Conservation (phyloP, 495 filamentous ascomycete genomes). For the Tetracladium marchalianum region DNA sequence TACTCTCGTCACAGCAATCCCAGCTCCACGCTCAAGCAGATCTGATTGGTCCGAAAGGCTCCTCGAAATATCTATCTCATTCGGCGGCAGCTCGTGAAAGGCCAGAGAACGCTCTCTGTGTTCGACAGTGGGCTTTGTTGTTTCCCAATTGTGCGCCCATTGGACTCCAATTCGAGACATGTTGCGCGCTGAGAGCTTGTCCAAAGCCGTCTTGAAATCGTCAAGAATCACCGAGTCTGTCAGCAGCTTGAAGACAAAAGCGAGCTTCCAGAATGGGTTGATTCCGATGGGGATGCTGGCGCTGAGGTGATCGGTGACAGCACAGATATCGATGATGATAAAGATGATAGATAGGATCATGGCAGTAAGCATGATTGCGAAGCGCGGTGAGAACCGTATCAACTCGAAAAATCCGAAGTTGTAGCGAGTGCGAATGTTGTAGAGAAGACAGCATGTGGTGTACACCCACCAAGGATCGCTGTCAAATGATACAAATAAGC, state of each 20-base stretch:
- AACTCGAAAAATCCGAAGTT: slow-evolving; percentile 38
- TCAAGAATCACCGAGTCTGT: slow-evolving; percentile 50
- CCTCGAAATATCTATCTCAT: too few species aligned
- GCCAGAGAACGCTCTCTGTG: too few species aligned
- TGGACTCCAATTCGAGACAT: not conserved
- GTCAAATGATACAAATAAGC: not conserved
- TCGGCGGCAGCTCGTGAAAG: too few species aligned
- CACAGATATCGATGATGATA: slow-evolving; percentile 39
- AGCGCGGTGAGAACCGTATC: slow-evolving; percentile 40
- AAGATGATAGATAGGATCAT: slow-evolving; percentile 47
- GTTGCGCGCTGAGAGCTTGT: slow-evolving; percentile 19
- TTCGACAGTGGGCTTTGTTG: too few species aligned
- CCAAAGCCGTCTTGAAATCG: slow-evolving; percentile 52
- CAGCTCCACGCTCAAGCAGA: too few species aligned
- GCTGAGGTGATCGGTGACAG: slow-evolving; percentile 18
- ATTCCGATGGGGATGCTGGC: slow-evolving; percentile 24
- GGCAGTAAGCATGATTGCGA: slow-evolving; percentile 43
- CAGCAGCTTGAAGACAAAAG: slow-evolving; percentile 50
- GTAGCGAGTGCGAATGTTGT: slow-evolving; percentile 43
- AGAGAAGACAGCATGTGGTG: slow-evolving; percentile 40
- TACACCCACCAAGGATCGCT: slow-evolving; percentile 55
- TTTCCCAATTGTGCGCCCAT: too few species aligned
- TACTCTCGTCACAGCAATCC: too few species aligned
- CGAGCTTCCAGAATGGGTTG: slow-evolving; percentile 40
- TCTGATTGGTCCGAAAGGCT: too few species aligned